Conservation (phyloP, 2,329 filamentous ascomycete species). For the Fusarium sp. region DNA sequence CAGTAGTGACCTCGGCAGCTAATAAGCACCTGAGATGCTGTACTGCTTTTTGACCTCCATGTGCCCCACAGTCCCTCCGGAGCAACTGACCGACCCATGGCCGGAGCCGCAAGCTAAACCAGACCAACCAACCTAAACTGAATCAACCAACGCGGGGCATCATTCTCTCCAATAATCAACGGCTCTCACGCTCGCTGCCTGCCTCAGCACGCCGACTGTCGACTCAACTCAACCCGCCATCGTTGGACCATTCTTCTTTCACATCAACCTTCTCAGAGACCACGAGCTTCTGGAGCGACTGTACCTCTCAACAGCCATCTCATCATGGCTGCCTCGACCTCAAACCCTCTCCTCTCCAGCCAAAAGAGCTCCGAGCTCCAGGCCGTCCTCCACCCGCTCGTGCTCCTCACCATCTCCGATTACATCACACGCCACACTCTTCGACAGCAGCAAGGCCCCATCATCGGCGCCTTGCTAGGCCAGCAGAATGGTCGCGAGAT, state of each 20-base stretch:
- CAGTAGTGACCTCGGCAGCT: no score
- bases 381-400: slow-evolving; percentile 90
- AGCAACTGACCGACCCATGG: not conserved
- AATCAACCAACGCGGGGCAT: slow-evolving; percentile 34
- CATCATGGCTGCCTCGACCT: slow-evolving; percentile 64
- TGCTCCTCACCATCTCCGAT: slow-evolving; percentile 96
- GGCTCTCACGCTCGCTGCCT: slow-evolving; percentile 4
- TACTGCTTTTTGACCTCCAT: no score
- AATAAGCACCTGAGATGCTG: no score
- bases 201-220: not conserved
- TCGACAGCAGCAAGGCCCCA: slow-evolving; percentile 80
- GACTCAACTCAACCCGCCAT: not conserved
- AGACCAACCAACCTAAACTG: slow-evolving; percentile 7
- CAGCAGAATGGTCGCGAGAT: slow-evolving; percentile 93
- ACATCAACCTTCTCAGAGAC: slow-evolving; percentile 9
- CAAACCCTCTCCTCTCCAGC: slow-evolving; percentile 75
- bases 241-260: no score
- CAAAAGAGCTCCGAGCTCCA: slow-evolving; percentile 82
- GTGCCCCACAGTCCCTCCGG: no score
- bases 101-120: slow-evolving; percentile 3
- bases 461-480: slow-evolving; percentile 90
- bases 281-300: not conserved
- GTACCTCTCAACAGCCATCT: not conserved
- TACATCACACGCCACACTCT: slow-evolving; percentile 94
- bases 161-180: slow-evolving; percentile 27